These are phyloP conservation scores for Seminavis robusta DNA, from an alignment of 108 stramenopile species.

Conservation along the genomic window DNA sequence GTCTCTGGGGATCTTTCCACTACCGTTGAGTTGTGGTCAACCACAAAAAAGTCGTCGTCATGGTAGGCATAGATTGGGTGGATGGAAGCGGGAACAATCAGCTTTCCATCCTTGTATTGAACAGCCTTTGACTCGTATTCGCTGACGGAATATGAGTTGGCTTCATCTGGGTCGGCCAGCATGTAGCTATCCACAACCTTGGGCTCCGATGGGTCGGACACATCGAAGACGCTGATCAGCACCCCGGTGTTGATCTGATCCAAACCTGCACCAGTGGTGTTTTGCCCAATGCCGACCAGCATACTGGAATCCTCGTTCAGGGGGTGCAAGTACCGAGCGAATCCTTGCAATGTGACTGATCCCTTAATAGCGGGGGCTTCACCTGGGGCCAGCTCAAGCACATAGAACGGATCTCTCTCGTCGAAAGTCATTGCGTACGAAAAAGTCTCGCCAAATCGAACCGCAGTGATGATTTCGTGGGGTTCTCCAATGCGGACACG, in stretches of 20 bases:
- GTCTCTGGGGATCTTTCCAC: too few relatives aligned
- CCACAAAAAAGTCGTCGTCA: too few relatives aligned
- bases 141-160: too few relatives aligned
- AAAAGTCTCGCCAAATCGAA: constrained; percentile 33
- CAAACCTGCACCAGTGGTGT: too few relatives aligned
- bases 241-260: constrained; percentile 17
- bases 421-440: constrained; percentile 43
- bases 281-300: constrained; percentile 38
- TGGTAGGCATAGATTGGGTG: too few relatives aligned
- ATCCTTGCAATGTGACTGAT: constrained; percentile 40
- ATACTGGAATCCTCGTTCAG: constrained; percentile 22
- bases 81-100: too few relatives aligned
- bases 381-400: constrained; percentile 31
- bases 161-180: too few relatives aligned
- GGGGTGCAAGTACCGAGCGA: constrained; percentile 43
- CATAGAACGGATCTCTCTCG: constrained; percentile 41
- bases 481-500: too few relatives aligned
- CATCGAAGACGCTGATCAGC: constrained; percentile 36
- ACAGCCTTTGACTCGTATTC: too few relatives aligned
- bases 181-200: constrained; percentile 17
- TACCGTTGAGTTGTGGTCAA: too few relatives aligned
- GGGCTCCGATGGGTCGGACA: constrained; percentile 17
- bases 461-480: constrained; percentile 30
- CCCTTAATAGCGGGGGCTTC: constrained; percentile 14
- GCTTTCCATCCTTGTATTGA: too few relatives aligned